phyloP scores from a whole-genome alignment of 2,329 filamentous ascomycete genomes.

The Podosphaera xanthii region DNA sequence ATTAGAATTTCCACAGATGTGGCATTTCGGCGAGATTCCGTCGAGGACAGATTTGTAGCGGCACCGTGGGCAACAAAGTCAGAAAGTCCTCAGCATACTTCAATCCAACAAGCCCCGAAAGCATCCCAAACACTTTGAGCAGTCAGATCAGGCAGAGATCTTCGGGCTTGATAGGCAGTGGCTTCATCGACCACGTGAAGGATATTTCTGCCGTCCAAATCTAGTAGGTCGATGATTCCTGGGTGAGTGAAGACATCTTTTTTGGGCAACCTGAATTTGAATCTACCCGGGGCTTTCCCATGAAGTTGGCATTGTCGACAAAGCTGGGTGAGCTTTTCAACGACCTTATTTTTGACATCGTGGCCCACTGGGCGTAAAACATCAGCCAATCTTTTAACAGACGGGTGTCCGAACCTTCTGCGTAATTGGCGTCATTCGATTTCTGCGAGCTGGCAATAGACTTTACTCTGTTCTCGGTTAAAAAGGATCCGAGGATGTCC shows the following conservation, averaged over 20 bases:
- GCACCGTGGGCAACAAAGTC: background rate
- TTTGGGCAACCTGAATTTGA: background rate
- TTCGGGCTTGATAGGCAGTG: slow-evolving; percentile 1
- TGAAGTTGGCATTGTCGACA: background rate
- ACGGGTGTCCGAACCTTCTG: background rate
- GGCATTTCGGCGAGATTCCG: background rate
- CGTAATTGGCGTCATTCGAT: background rate
- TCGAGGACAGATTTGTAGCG: slow-evolving; percentile 2
- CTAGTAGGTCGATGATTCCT: slow-evolving; percentile 2
- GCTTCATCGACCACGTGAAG: slow-evolving; percentile 1
- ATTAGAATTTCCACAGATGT: background rate
- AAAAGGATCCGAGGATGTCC: background rate
- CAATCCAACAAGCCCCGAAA: slow-evolving; percentile 2
- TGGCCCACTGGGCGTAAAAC: background rate
- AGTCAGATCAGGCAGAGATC: background rate
- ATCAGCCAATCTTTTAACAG: background rate
- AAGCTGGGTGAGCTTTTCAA: background rate
- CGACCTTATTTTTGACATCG: background rate
- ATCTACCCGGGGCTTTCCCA: background rate
- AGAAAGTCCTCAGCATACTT: slow-evolving; percentile 1
- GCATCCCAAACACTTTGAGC: background rate
- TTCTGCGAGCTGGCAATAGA: background rate
- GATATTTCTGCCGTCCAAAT: background rate
- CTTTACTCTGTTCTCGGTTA: background rate
- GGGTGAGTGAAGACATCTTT: slow-evolving; percentile 1